Percentiles rank a stretch among this genome's conserved stretches.
Conservation (phyloP, 257 asterid genomes). For the Ehretia macrophylla region DNA sequence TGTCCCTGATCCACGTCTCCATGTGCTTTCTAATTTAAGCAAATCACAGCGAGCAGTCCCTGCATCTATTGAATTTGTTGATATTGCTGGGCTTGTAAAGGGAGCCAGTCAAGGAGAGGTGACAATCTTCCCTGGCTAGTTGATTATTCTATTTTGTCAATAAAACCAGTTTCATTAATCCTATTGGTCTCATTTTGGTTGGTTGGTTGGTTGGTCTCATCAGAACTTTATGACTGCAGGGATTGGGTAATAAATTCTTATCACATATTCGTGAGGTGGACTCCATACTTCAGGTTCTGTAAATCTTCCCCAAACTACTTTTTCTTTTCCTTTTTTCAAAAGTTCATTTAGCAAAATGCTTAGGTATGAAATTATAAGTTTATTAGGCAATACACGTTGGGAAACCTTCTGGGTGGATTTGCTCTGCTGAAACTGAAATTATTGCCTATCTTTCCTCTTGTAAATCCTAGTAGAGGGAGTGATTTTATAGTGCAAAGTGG, state of each 20-base stretch:
- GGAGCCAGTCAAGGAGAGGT: conserved; percentile 99
- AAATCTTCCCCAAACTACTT: conserved; percentile 1
- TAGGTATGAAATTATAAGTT: too few relatives aligned
- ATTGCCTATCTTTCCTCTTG: too few relatives aligned
- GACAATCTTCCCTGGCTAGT: conserved; percentile 15
- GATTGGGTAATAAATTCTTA: conserved; percentile 90
- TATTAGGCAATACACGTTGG: too few relatives aligned
- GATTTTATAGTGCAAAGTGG: too few relatives aligned
- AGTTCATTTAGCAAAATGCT: too few relatives aligned
- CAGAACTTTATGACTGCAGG: conserved; percentile 43
- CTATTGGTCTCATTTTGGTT: background rate
- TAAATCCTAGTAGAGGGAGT: too few relatives aligned
- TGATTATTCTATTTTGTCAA: background rate
- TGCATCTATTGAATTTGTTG: conserved; percentile 93
- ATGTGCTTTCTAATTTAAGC: conserved; percentile 79
- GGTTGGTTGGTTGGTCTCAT: background rate
- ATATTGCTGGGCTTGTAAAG: conserved; percentile 96
- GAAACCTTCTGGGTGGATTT: too few relatives aligned
- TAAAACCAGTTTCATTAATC: background rate
- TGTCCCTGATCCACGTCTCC: conserved; percentile 89
- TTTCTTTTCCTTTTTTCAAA: background rate
- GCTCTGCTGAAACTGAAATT: too few relatives aligned
- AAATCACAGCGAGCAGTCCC: conserved; percentile 82
- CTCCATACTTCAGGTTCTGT: conserved; percentile 84
- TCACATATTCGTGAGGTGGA: conserved; percentile 98